A percentile compares a stretch with the other conserved stretches of the same genome.
Conservation (phyloP, 257 asterid species). For the Orobanche coerulescens region DNA sequence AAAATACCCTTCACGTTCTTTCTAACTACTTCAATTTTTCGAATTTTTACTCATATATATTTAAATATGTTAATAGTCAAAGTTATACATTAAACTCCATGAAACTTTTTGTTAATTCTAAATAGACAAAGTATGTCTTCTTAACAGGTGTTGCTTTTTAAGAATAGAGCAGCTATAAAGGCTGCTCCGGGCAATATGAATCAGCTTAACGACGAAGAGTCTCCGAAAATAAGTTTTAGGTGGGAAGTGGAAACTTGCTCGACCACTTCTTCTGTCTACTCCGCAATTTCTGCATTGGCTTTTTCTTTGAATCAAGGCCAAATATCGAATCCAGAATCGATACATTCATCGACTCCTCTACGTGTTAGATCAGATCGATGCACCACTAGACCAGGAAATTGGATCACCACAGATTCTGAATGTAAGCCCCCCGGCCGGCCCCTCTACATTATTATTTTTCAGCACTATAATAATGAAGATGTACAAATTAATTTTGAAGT, state of each 20-base stretch:
- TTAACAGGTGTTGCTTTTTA: slow-evolving; percentile 49
- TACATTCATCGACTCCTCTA: slow-evolving; percentile 36
- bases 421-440: slow-evolving; percentile 51
- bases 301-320: slow-evolving; percentile 27
- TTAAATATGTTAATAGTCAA: too few species aligned
- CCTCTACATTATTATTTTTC: not conserved
- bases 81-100: too few species aligned
- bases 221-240: slow-evolving; percentile 73
- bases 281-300: slow-evolving; percentile 31
- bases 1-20: too few species aligned
- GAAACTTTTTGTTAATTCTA: too few species aligned
- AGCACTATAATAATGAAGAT: not conserved
- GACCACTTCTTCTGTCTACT: slow-evolving; percentile 42
- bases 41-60: too few species aligned
- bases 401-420: slow-evolving; percentile 87
- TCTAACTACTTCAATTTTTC: too few species aligned
- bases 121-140: too few species aligned
- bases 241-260: slow-evolving; percentile 72
- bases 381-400: slow-evolving; percentile 36
- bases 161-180: slow-evolving; percentile 35
- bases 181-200: slow-evolving; percentile 43
- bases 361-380: slow-evolving; percentile 26
- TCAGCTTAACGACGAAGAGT: slow-evolving; percentile 51
- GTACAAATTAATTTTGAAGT: too few species aligned
- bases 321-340: slow-evolving; percentile 21